Conservation (phyloP, 2,329 filamentous ascomycete genomes). For the Xylaria sp. region DNA sequence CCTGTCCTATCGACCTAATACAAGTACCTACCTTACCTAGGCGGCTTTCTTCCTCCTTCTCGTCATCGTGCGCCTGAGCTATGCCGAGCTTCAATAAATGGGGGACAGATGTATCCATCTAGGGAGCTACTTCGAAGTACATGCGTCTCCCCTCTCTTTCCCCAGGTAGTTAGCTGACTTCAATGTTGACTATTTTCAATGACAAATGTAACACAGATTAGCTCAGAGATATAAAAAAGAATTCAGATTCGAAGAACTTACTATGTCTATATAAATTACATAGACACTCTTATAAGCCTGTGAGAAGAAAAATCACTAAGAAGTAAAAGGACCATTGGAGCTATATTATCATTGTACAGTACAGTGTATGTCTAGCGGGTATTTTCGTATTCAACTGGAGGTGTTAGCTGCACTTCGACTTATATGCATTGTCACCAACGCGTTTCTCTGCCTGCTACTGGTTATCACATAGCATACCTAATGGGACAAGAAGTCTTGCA, state of each 20-base stretch:
- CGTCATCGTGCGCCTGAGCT: constrained; percentile 27
- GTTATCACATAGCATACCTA: constrained; percentile 4
- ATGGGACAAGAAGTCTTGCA: constrained; percentile 1
- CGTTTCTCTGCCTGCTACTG: background rate
- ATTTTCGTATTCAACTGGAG: background rate
- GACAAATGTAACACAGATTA: no score
- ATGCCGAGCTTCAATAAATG: constrained; percentile 2
- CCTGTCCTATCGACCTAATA: background rate
- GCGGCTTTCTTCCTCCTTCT: constrained; percentile 1
- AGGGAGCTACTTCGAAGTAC: constrained; percentile 6
- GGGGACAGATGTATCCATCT: constrained; percentile 1
- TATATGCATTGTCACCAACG: constrained; percentile 19
- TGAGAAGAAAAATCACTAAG: background rate
- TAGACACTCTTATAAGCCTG: no score
- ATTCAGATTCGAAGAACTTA: no score
- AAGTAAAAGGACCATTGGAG: background rate
- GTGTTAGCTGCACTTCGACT: constrained; percentile 13
- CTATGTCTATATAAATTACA: no score
- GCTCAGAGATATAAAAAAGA: no score
- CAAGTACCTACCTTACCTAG: background rate
- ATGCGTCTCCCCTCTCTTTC: background rate
- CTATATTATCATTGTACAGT: background rate
- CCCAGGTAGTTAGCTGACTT: constrained; percentile 13
- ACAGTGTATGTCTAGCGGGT: background rate
- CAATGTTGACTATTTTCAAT: background rate